phyloP scores from a whole-genome alignment of 805 yeast genomes.

The Candida yuanshanica region DNA sequence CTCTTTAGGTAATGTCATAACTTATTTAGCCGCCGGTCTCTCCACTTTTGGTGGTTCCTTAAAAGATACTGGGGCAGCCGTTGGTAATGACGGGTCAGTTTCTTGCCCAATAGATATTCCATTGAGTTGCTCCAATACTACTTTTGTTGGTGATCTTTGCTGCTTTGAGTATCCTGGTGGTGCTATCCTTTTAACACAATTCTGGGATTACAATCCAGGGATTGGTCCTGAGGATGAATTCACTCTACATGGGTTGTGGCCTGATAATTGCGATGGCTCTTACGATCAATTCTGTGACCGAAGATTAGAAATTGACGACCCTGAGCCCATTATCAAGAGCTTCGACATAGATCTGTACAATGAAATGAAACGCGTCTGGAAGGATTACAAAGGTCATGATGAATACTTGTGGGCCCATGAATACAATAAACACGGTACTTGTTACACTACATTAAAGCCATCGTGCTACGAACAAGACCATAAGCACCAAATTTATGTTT shows the following conservation, averaged over 20 bases:
- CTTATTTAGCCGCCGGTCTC: neutral
- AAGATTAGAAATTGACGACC: slow-evolving; percentile 45
- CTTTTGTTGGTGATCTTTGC: slow-evolving; percentile 56
- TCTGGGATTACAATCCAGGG: slow-evolving; percentile 84
- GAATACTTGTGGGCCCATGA: slow-evolving; percentile 82
- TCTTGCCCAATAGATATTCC: slow-evolving; percentile 56
- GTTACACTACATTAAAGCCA: slow-evolving; percentile 76
- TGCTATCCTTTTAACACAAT: slow-evolving; percentile 75
- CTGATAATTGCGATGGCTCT: slow-evolving; percentile 80
- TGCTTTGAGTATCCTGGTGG: slow-evolving; percentile 90
- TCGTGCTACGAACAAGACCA: slow-evolving; percentile 47
- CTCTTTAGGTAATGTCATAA: neutral
- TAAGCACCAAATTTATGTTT: slow-evolving; percentile 37
- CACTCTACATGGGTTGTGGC: slow-evolving; percentile 87
- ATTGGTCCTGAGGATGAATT: slow-evolving; percentile 66
- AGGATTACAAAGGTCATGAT: slow-evolving; percentile 63
- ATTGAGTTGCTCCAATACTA: slow-evolving; percentile 51
- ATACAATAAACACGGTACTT: slow-evolving; percentile 91
- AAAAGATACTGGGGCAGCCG: neutral
- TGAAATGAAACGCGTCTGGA: slow-evolving; percentile 64
- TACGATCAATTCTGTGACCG: slow-evolving; percentile 75
- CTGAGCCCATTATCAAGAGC: slow-evolving; percentile 37
- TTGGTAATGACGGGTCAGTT: neutral
- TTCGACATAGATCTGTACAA: slow-evolving; percentile 47
- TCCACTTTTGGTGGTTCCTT: neutral